A percentile compares a stretch with the other conserved stretches of the same genome.
These are phyloP conservation scores for Backusella mclennaniae DNA, from an alignment of 192 early-diverging fungal species.

Conservation along the genomic window DNA sequence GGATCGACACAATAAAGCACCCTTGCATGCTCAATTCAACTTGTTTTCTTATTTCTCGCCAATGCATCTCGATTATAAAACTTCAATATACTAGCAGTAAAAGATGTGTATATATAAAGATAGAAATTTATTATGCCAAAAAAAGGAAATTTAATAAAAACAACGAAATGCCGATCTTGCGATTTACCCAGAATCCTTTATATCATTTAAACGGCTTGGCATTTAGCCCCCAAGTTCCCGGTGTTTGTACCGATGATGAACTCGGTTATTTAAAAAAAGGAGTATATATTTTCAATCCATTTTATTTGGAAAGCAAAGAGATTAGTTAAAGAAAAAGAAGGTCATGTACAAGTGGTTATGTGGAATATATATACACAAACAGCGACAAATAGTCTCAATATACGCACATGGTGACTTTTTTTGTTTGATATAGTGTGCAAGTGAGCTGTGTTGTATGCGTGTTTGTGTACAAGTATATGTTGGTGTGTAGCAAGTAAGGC, in stretches of 20 bases:
- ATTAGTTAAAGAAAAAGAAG: neutral
- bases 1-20: neutral
- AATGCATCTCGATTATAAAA: neutral
- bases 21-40: neutral
- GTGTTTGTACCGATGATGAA: neutral
- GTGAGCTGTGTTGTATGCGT: neutral
- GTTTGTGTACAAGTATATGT: neutral
- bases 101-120: neutral
- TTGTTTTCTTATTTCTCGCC: neutral
- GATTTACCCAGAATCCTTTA: neutral
- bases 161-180: neutral
- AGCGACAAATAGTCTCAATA: neutral
- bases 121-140: neutral
- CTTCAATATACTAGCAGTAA: neutral
- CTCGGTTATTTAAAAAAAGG: neutral
- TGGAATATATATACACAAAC: neutral
- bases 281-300: neutral
- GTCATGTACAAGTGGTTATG: neutral
- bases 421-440: neutral
- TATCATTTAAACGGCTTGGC: neutral
- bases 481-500: too few relatives aligned
- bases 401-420: too few relatives aligned
- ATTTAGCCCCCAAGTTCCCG: neutral
- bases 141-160: neutral
- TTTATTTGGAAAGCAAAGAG: neutral